Evolutionary conservation across 495 filamentous ascomycete species (phyloP).

Genomic region (Penicillium cataractarum): DNA sequence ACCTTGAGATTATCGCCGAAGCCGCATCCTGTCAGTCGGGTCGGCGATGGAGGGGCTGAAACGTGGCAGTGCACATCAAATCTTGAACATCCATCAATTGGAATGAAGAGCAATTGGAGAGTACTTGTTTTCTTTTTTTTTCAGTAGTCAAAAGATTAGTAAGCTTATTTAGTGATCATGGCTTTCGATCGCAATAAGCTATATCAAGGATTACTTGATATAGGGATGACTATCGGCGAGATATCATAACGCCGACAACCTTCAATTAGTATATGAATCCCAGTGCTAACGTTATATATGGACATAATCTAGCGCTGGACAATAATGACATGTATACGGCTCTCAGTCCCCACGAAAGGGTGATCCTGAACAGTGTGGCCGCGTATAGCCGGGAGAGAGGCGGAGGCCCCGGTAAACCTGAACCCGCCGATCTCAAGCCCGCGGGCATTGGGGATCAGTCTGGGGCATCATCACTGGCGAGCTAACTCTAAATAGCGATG

Average conservation of each 20-base stretch:
- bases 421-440: conserved; percentile 7
- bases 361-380: neutral
- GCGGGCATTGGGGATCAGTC: conserved; percentile 15
- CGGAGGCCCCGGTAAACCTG: conserved; percentile 18
- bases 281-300: neutral
- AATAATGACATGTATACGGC: neutral
- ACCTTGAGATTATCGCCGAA: neutral
- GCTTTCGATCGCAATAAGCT: neutral
- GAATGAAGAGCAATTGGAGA: neutral
- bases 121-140: neutral
- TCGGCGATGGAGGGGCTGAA: neutral
- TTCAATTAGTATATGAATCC: neutral
- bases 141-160: neutral
- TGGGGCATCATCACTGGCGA: conserved; percentile 4
- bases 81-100: neutral
- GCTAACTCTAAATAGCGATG: conserved; percentile 15
- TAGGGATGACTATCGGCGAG: neutral
- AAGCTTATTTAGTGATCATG: neutral
- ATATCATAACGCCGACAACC: neutral
- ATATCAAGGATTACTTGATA: neutral
- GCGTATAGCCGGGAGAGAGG: conserved; percentile 20
- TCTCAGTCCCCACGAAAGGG: neutral
- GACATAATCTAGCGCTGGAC: neutral
- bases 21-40: neutral
- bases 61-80: neutral